Evolutionary conservation across 495 filamentous ascomycete genomes (phyloP), one percentile per base, ranked within the genome.

Genomic region (Tuber brumale): DNA sequence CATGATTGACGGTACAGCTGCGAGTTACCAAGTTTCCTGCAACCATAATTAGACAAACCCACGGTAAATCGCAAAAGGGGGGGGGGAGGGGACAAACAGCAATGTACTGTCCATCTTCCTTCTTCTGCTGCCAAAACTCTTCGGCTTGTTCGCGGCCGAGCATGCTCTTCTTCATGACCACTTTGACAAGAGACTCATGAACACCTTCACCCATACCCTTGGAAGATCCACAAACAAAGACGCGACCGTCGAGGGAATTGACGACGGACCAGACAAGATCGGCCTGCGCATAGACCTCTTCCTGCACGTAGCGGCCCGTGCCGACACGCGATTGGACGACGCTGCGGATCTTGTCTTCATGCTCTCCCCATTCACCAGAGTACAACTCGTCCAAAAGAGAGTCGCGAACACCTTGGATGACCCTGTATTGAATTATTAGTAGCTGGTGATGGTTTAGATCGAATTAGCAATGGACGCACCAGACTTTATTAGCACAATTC

Each of bases 121-220:
- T 93, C 88, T 95, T 95, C 73, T 92, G 85, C 23, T 86, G 85
- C 93, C 93, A 95, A 82, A 94, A 97, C 72, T 89, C 85, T 83
- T 87, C 86, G 0, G 93, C 93, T 82, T 93, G 92, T 43, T 92
- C 88, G 44, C 86, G 82, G 78, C 91, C 90, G 37, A 95, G 84
- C 77, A 92, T 92, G 8, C 92, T 93, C 86, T 92, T 94, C 66
- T 87, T 86, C 89, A 93, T 92, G 41, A 92, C 91, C 6, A 94
- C 92, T 78, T 95, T 92, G 35, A 94, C 85, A 23, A 96, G 86
- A 3, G 93, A 92, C 73, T 88, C 86, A 84, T 97, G 93, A 0
- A 99, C 95, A 23, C 95, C 96, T 83, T 98, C 95, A 61, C 95
- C 95, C 95, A 99, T 99, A 9, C 95, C 95, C 86, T 93, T 92